Evolutionary conservation across 495 filamentous ascomycete species (phyloP).

Genomic region (Cercophora sp.): DNA sequence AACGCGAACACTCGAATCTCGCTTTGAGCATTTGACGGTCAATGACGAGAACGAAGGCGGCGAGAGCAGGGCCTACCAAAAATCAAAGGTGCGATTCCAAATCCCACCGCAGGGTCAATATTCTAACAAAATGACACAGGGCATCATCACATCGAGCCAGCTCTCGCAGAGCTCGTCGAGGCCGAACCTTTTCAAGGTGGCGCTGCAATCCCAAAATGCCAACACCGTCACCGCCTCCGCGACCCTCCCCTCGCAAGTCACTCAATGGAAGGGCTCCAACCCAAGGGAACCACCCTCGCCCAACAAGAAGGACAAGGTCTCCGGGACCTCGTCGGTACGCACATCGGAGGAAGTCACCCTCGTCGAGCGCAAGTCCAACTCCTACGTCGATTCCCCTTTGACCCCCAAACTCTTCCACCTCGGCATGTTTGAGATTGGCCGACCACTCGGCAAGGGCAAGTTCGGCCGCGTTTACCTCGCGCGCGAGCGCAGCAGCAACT

Average conservation of each 20-base stretch:
- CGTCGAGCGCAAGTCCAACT: conserved; percentile 49
- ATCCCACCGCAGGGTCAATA: neutral
- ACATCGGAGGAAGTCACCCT: conserved; percentile 46
- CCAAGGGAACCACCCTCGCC: conserved; percentile 32
- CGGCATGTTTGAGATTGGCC: conserved; percentile 98
- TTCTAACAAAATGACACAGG: conserved; percentile 40
- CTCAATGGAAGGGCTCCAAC: conserved; percentile 43
- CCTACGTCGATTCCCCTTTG: conserved; percentile 55
- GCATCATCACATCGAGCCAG: conserved; percentile 52
- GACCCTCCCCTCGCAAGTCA: conserved; percentile 62
- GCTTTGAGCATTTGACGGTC: conserved; percentile 77
- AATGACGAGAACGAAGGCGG: conserved; percentile 71
- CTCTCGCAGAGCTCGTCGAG: conserved; percentile 57
- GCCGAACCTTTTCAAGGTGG: conserved; percentile 73
- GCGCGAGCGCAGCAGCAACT: conserved; percentile 80
- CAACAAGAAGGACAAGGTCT: conserved; percentile 25
- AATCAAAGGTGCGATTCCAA: conserved; percentile 63
- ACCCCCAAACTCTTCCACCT: conserved; percentile 75
- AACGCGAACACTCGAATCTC: conserved; percentile 60
- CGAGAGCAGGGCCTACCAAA: conserved; percentile 51
- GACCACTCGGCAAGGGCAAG: conserved; percentile 93
- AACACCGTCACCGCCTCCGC: conserved; percentile 56
- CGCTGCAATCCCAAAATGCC: conserved; percentile 63
- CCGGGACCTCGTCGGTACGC: conserved; percentile 13
- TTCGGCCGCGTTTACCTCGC: conserved; percentile 96